phyloP scores from a whole-genome alignment of 2,329 filamentous ascomycete species.

The Cladophialophora bantiana region DNA sequence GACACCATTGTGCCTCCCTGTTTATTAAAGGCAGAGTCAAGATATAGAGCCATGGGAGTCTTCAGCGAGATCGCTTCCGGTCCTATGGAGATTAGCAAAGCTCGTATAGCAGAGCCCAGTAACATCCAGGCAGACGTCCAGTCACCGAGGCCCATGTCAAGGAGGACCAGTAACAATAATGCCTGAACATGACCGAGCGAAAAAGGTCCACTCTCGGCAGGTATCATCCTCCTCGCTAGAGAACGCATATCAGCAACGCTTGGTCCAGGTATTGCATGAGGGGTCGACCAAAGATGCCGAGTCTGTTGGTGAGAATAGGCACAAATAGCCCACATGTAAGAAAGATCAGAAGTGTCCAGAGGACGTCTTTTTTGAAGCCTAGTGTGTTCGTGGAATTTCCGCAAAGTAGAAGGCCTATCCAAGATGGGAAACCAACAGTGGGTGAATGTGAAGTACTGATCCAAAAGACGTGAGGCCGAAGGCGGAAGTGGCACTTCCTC shows the following conservation, averaged over 20 bases:
- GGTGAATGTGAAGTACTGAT: conserved; percentile 65
- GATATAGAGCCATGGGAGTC: background rate
- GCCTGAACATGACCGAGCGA: conserved; percentile 54
- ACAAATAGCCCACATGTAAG: conserved; percentile 53
- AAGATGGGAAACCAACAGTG: conserved; percentile 68
- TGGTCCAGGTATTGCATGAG: background rate
- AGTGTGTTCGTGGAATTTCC: conserved; percentile 60
- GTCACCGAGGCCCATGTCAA: conserved; percentile 57
- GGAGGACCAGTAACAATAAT: conserved; percentile 55
- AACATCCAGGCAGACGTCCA: conserved; percentile 61
- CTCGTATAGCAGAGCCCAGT: conserved; percentile 60
- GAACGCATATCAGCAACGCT: conserved; percentile 35
- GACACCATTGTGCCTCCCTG: background rate
- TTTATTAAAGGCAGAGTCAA: background rate
- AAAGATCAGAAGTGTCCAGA: conserved; percentile 44
- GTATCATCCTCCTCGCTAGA: conserved; percentile 44
- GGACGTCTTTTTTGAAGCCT: conserved; percentile 8
- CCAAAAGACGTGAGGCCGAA: conserved; percentile 60
- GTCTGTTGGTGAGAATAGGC: conserved; percentile 46
- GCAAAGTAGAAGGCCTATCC: conserved; percentile 63
- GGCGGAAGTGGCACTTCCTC: conserved; percentile 52
- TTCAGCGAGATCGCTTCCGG: background rate
- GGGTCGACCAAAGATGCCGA: background rate
- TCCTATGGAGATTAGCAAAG: conserved; percentile 48
- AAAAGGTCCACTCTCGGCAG: conserved; percentile 49